Evolutionary conservation across 805 yeast species (phyloP).

Genomic region (Cyberlindnera saturnus): DNA sequence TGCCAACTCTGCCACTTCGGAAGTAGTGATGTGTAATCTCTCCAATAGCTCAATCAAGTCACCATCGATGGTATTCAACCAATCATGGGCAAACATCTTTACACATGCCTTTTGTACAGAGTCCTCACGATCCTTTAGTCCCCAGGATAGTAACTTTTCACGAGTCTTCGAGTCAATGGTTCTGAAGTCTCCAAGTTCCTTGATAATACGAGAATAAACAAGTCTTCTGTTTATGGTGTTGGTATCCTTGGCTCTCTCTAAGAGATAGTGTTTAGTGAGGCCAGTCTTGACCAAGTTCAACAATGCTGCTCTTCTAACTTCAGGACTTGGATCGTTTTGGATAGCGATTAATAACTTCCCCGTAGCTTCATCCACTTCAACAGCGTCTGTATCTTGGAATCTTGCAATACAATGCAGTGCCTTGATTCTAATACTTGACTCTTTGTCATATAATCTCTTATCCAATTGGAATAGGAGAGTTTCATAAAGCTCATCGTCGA

Average conservation of each 20-base stretch:
- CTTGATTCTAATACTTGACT: constrained; percentile 72
- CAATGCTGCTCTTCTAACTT: constrained; percentile 82
- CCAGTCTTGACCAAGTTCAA: constrained; percentile 56
- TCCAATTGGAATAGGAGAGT: constrained; percentile 54
- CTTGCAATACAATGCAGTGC: constrained; percentile 76
- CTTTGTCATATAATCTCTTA: constrained; percentile 67
- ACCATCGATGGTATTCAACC: constrained; percentile 66
- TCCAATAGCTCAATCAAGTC: constrained; percentile 70
- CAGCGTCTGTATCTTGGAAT: constrained; percentile 49
- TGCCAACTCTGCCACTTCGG: constrained; percentile 61
- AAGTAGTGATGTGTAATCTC: constrained; percentile 61
- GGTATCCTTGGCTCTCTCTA: constrained; percentile 80
- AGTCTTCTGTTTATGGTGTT: constrained; percentile 67
- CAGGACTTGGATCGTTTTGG: constrained; percentile 78
- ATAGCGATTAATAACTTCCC: constrained; percentile 44
- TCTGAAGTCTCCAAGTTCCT: constrained; percentile 60
- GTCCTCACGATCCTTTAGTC: constrained; percentile 80
- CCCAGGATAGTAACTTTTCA: constrained; percentile 72
- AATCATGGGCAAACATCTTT: constrained; percentile 59
- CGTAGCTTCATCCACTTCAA: constrained; percentile 40
- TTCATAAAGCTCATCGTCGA: constrained; percentile 67
- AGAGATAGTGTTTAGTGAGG: constrained; percentile 47
- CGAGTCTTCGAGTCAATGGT: constrained; percentile 48
- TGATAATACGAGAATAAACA: constrained; percentile 62
- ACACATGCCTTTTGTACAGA: constrained; percentile 66